Base-by-base conservation (phyloP, 225 moss, liverwort and hornwort species). In the Physcomitrium patens region DNA sequence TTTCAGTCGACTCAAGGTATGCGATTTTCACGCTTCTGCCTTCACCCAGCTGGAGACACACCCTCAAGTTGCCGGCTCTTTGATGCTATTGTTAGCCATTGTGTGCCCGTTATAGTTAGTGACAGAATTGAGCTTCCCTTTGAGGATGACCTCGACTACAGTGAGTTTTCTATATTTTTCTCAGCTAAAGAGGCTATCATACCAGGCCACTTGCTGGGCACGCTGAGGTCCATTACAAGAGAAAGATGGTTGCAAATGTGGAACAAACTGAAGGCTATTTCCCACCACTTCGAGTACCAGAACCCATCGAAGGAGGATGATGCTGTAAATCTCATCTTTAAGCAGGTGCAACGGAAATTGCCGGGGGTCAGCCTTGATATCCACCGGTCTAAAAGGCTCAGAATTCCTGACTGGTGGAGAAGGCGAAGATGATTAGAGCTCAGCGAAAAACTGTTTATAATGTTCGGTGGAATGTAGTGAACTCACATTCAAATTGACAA, bases 41-140 rank as follows among this genome's bases (percentile, higher is more conserved):
- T 96, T 46, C 75, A 96, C 76, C 91, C 90, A 58, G 95, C 95
- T 13, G 95, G 95, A 44, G 95, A 96, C 72, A 96, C 95, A 13
- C 95, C 95, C 44, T 96, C 95, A 9, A 92, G 92, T 19, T 91
- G 91, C 69, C 90, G 95, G 60, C 77, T 96, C 37, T 96, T 93
- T 41, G 95, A 96, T 80, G 91, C 88, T 22, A 91, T 91, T 44
- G 95, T 82, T 10, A 96, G 86, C 76, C 95, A 93, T 66, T 96
- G 95, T 62, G 85, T 96, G 19, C 95, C 95, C 49, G 93, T 96
- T 43, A 91, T 91, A 12, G 70, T 96, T 57, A 96, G 93, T 53
- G 93, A 96, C 75, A 90, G 76, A 68, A 89, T 96, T 71, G 95
- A 96, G 78, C 88, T 96, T 51, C 95, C 95, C 0, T 96, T 90